These are phyloP conservation scores for Rhizoctonia solani DNA, from an alignment of 1,284 basidiomycete species.

Conservation along the genomic window DNA sequence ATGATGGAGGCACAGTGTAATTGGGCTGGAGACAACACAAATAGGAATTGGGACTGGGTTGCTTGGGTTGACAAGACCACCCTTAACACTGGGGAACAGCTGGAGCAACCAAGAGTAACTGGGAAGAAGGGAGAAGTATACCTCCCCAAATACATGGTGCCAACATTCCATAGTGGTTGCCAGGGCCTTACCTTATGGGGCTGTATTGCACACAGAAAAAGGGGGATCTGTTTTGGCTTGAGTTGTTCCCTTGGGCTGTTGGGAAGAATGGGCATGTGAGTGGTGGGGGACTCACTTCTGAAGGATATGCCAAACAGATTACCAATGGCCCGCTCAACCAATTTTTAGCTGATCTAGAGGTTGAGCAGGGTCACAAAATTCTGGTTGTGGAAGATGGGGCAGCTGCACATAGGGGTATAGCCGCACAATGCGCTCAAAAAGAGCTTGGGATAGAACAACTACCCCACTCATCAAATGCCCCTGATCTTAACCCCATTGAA, in stretches of 20 bases:
- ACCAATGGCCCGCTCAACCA: constrained; percentile 2
- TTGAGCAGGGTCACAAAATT: not conserved
- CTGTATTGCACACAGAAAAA: not conserved
- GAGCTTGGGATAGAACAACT: not conserved
- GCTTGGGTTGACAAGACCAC: constrained; percentile 3
- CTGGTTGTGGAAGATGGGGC: constrained; percentile 25
- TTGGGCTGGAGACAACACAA: constrained; percentile 1
- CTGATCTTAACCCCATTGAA: constrained; percentile 26
- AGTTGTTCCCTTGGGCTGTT: not conserved
- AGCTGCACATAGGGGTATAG: not conserved
- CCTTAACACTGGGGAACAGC: not conserved
- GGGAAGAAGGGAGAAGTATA: not conserved
- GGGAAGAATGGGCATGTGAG: not conserved
- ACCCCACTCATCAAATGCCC: constrained; percentile 3
- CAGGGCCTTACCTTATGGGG: not conserved
- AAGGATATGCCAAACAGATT: constrained; percentile 18
- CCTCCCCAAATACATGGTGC: constrained; percentile 2
- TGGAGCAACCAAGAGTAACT: constrained; percentile 3
- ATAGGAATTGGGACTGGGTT: not conserved
- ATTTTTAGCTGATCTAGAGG: not conserved
- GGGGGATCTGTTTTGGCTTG: not conserved
- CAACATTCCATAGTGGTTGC: not conserved
- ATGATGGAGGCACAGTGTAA: not conserved
- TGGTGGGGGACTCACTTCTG: not conserved
- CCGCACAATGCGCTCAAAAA: not conserved